A percentile compares a stretch with the other conserved stretches of the same genome.
Evolutionary conservation across 2,329 filamentous ascomycete genomes (phyloP).

Genomic region (Phyllosticta citriasiana): DNA sequence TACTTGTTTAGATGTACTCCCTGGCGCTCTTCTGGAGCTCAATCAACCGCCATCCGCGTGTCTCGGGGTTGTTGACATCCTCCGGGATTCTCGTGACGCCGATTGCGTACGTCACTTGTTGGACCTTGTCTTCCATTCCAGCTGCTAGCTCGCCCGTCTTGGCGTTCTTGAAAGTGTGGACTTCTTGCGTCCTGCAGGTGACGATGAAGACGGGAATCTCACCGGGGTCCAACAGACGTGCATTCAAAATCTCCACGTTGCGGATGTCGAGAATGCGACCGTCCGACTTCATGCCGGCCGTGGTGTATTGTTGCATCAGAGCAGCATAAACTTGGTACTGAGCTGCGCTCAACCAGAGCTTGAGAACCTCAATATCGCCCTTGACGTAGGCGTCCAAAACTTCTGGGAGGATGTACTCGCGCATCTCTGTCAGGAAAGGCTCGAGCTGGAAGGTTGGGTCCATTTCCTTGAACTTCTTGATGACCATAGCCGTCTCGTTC

Average conservation of each 20-base stretch:
- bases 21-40: slow-evolving; percentile 97
- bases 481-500: slow-evolving; percentile 94
- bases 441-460: slow-evolving; percentile 92
- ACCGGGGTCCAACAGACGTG: slow-evolving; percentile 71
- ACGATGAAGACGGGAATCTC: slow-evolving; percentile 95
- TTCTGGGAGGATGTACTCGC: slow-evolving; percentile 95
- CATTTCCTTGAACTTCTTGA: slow-evolving; percentile 96
- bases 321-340: slow-evolving; percentile 96
- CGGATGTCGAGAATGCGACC: slow-evolving; percentile 92
- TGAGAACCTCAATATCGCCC: slow-evolving; percentile 81
- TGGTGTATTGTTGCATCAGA: slow-evolving; percentile 92
- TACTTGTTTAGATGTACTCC: slow-evolving; percentile 59
- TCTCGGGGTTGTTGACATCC: slow-evolving; percentile 95
- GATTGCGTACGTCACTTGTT: slow-evolving; percentile 96
- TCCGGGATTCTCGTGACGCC: slow-evolving; percentile 89
- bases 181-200: slow-evolving; percentile 91
- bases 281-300: slow-evolving; percentile 85
- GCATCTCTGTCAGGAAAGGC: slow-evolving; percentile 86
- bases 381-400: slow-evolving; percentile 97
- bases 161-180: slow-evolving; percentile 89
- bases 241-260: slow-evolving; percentile 78
- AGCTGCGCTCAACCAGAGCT: slow-evolving; percentile 90
- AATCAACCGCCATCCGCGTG: slow-evolving; percentile 91
- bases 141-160: slow-evolving; percentile 85
- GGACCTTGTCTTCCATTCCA: slow-evolving; percentile 97